phyloP scores from a whole-genome alignment of 768 basidiomycete genomes.

The Amanita fuliginea region DNA sequence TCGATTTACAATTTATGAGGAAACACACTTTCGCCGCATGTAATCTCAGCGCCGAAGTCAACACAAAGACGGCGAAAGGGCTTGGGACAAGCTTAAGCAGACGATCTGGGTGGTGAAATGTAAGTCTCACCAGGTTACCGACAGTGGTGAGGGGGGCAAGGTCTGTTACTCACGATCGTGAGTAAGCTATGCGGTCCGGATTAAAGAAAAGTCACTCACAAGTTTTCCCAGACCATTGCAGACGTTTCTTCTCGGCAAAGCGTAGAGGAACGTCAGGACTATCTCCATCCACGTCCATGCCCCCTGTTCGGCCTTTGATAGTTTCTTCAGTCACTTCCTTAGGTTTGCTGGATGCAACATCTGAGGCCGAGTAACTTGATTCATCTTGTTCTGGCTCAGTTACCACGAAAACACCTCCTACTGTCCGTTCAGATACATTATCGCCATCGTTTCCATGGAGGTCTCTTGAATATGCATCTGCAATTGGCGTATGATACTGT shows the following conservation, averaged over 20 bases:
- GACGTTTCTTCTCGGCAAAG: slow-evolving; percentile 73
- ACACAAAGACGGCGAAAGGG: slow-evolving; percentile 91
- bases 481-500: slow-evolving; percentile 57
- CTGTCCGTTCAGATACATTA: slow-evolving; percentile 14
- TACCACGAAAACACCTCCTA: slow-evolving; percentile 18
- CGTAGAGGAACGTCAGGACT: slow-evolving; percentile 61
- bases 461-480: slow-evolving; percentile 50
- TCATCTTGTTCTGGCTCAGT: slow-evolving; percentile 31
- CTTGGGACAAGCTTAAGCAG: slow-evolving; percentile 21
- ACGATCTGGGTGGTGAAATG: not conserved
- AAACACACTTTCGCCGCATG: slow-evolving; percentile 79
- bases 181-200: not conserved
- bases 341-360: not conserved
- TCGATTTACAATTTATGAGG: not conserved
- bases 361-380: slow-evolving; percentile 9
- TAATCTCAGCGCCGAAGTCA: slow-evolving; percentile 84
- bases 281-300: slow-evolving; percentile 24
- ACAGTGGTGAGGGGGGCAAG: slow-evolving; percentile 81
- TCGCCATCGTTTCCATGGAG: slow-evolving; percentile 27
- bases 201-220: slow-evolving; percentile 36
- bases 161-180: slow-evolving; percentile 15
- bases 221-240: slow-evolving; percentile 80
- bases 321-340: slow-evolving; percentile 14
- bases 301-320: slow-evolving; percentile 25
- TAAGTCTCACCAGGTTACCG: slow-evolving; percentile 69